Percentiles rank a stretch among this genome's conserved stretches.
phyloP scores from a whole-genome alignment of 75 land plant genomes.

The Pinus tabuliformis region DNA sequence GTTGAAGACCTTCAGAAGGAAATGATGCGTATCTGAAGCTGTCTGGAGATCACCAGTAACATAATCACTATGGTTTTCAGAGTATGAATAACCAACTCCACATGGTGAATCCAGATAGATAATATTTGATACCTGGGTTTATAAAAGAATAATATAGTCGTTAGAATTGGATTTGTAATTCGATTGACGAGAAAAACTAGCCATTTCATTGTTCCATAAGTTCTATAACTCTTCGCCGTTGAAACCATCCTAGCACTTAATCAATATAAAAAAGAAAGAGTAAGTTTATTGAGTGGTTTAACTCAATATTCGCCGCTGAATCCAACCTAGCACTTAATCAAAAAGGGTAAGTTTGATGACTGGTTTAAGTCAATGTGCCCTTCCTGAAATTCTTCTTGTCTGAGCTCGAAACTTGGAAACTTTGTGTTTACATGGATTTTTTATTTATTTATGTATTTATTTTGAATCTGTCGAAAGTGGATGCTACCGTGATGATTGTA shows the following conservation, averaged over 20 bases:
- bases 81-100: conserved; percentile 91
- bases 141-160: not conserved
- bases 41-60: conserved; percentile 76
- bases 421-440: no score
- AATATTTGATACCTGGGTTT: conserved; percentile 71
- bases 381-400: no score
- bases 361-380: no score
- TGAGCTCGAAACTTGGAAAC: no score
- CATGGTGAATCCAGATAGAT: conserved; percentile 93
- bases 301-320: not conserved
- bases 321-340: no score
- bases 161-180: not conserved
- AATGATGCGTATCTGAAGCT: conserved; percentile 70
- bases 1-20: conserved; percentile 59
- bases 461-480: no score
- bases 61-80: conserved; percentile 50
- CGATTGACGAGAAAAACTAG: not conserved
- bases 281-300: no score
- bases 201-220: not conserved
- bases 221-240: not conserved
- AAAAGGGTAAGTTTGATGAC: no score
- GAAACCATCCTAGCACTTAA: not conserved
- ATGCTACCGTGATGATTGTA: no score
- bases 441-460: no score
- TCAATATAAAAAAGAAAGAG: not conserved